A percentile compares a stretch with the other conserved stretches of the same genome.
phyloP scores from a whole-genome alignment of 805 yeast species.

The Torulaspora delbrueckii region DNA sequence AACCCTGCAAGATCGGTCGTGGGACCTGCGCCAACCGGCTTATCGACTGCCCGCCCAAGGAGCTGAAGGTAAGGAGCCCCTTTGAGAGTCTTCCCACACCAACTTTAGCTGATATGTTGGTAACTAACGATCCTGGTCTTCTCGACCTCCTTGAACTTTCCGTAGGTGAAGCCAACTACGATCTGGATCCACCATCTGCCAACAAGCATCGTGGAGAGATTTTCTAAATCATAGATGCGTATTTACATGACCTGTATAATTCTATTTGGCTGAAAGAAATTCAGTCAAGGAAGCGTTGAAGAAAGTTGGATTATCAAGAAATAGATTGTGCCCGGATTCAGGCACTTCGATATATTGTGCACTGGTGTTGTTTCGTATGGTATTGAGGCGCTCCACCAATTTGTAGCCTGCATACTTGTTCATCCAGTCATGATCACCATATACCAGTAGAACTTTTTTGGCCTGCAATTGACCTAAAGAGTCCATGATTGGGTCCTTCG shows the following conservation, averaged over 20 bases:
- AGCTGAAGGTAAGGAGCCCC: neutral
- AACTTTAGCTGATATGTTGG: constrained; percentile 8
- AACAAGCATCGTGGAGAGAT: neutral
- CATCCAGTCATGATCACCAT: constrained; percentile 78
- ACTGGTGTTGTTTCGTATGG: constrained; percentile 6
- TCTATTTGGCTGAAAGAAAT: constrained; percentile 22
- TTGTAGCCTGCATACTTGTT: constrained; percentile 47
- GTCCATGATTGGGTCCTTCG: constrained; percentile 62
- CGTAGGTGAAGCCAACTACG: neutral
- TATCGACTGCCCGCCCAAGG: neutral
- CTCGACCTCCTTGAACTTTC: neutral
- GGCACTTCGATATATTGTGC: constrained; percentile 26
- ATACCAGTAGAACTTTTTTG: constrained; percentile 41
- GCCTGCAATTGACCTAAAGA: constrained; percentile 40
- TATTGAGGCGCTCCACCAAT: constrained; percentile 18
- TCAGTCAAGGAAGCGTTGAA: constrained; percentile 47
- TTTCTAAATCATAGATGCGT: neutral
- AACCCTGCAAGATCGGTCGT: neutral
- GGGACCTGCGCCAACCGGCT: neutral
- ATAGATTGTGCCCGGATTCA: constrained; percentile 71
- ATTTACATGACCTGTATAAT: neutral
- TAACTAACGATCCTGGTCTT: constrained; percentile 11
- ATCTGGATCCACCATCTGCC: neutral
- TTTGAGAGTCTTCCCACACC: constrained; percentile 6
- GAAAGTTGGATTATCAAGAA: constrained; percentile 55